Conservation (phyloP, 2,329 filamentous ascomycete species). For the Nectriaceae sp. region DNA sequence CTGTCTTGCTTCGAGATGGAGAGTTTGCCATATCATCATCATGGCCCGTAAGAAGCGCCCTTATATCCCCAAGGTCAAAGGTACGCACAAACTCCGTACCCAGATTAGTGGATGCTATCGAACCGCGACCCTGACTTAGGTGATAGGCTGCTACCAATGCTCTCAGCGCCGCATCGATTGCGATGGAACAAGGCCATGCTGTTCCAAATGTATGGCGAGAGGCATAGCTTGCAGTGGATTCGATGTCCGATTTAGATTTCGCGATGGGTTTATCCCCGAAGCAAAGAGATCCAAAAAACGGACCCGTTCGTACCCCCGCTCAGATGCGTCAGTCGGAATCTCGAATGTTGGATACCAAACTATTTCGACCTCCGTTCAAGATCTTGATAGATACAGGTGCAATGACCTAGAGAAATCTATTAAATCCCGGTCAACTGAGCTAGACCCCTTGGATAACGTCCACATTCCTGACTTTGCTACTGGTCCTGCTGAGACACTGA, state of each 20-base stretch:
- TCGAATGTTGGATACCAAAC: neutral
- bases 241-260: slow-evolving; percentile 17
- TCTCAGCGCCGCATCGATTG: slow-evolving; percentile 38
- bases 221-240: slow-evolving; percentile 34
- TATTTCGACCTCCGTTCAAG: neutral
- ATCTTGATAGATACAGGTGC: neutral
- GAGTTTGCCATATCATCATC: neutral
- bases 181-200: slow-evolving; percentile 33
- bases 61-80: slow-evolving; percentile 26
- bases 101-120: neutral
- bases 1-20: no score
- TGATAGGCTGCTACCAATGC: slow-evolving; percentile 39
- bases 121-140: neutral
- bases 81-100: slow-evolving; percentile 6
- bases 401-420: neutral
- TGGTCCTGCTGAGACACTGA: neutral
- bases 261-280: slow-evolving; percentile 1
- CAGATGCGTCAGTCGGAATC: no score
- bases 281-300: neutral
- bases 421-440: neutral
- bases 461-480: neutral
- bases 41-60: slow-evolving; percentile 14
- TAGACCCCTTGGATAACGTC: neutral
- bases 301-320: neutral
- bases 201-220: slow-evolving; percentile 33